These are phyloP conservation scores for Nannochloropsis salina DNA, from an alignment of 108 stramenopile genomes.

Conservation along the genomic window DNA sequence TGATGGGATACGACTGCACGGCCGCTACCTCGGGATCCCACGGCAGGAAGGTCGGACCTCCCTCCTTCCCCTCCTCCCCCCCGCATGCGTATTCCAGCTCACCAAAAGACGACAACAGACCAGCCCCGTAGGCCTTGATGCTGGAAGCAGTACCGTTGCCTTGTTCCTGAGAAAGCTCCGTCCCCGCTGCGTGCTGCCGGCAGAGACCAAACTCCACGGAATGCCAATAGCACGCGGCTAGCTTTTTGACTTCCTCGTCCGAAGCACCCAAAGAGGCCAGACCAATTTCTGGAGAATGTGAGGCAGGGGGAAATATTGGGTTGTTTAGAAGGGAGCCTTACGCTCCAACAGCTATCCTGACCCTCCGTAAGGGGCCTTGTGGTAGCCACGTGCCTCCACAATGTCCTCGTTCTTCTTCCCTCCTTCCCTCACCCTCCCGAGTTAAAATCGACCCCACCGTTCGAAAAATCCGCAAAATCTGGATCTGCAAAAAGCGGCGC, in stretches of 20 bases:
- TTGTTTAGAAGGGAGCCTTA: not conserved
- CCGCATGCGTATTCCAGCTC: conserved; percentile 88
- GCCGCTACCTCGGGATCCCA: conserved; percentile 90
- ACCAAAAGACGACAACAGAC: conserved; percentile 84
- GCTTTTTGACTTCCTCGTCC: conserved; percentile 77
- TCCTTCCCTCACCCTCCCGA: not conserved
- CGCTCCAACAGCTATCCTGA: not conserved
- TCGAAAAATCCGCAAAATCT: conserved; percentile 87
- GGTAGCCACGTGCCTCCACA: too few relatives aligned
- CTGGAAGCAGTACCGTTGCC: not conserved
- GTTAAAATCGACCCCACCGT: not conserved
- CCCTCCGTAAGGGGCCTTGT: not conserved
- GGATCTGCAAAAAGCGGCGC: conserved; percentile 93
- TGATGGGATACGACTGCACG: conserved; percentile 82
- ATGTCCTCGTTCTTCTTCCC: not conserved
- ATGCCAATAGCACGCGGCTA: conserved; percentile 87
- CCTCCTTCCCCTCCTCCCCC: conserved; percentile 48
- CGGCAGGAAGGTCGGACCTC: conserved; percentile 64
- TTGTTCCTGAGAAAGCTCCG: conserved; percentile 23
- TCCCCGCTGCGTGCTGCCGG: conserved; percentile 60
- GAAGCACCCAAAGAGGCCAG: conserved; percentile 84
- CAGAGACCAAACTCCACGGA: conserved; percentile 93
- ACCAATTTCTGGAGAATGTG: conserved; percentile 66
- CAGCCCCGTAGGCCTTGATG: conserved; percentile 89
- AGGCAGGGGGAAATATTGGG: not conserved